A percentile compares a stretch with the other conserved stretches of the same genome.
Evolutionary conservation across 2,329 filamentous ascomycete genomes (phyloP).

Genomic region (Apiospora koreana): DNA sequence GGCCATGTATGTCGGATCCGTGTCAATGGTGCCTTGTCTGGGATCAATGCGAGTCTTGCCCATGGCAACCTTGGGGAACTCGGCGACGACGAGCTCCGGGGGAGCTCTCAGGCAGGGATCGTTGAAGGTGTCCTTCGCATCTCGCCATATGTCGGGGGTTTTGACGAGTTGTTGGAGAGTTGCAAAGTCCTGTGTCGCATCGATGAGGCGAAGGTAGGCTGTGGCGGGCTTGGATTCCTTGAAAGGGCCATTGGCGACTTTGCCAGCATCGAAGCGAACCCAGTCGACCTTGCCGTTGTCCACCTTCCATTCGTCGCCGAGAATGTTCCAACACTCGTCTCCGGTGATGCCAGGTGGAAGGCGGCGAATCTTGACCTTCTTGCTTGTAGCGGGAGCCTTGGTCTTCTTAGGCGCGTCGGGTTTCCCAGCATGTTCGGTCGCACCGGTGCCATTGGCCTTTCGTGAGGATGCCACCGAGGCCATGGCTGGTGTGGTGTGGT

Average conservation of each 20-base stretch:
- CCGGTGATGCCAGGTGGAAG: constrained; percentile 85
- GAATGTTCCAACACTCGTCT: constrained; percentile 68
- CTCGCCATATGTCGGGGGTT: constrained; percentile 70
- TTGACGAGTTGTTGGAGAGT: constrained; percentile 67
- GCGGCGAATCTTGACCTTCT: constrained; percentile 83
- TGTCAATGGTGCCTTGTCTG: constrained; percentile 92
- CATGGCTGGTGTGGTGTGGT: not conserved
- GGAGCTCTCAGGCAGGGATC: constrained; percentile 75
- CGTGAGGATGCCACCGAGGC: constrained; percentile 7
- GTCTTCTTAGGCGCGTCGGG: constrained; percentile 37
- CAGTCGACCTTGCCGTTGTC: constrained; percentile 86
- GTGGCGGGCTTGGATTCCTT: constrained; percentile 73
- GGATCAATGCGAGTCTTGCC: constrained; percentile 76
- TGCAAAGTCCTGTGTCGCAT: constrained; percentile 62
- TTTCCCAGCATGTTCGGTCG: not conserved
- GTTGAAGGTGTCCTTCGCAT: constrained; percentile 75
- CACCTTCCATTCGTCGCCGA: constrained; percentile 80
- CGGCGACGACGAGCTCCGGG: constrained; percentile 78
- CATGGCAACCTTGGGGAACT: constrained; percentile 80
- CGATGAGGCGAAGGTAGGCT: constrained; percentile 81
- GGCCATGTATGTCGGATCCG: constrained; percentile 92
- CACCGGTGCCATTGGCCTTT: constrained; percentile 12
- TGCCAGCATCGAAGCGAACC: constrained; percentile 66
- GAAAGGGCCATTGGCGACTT: constrained; percentile 70
- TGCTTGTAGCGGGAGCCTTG: constrained; percentile 56